These are phyloP conservation scores for Beauveria bassiana DNA, from an alignment of 2,329 filamentous ascomycete genomes.

Conservation along the genomic window DNA sequence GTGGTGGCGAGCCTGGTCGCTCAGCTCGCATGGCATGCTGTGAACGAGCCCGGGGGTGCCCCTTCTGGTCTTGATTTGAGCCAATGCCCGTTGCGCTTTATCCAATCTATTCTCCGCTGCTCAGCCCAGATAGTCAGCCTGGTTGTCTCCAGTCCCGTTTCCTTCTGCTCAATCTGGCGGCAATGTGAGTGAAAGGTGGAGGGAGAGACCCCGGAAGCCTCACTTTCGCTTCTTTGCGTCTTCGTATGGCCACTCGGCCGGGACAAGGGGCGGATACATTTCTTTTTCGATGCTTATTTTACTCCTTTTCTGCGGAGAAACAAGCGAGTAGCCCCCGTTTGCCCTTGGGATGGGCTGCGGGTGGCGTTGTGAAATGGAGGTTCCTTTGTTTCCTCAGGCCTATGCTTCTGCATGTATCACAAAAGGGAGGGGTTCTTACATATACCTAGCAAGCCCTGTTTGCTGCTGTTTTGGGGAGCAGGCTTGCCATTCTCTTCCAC, in stretches of 20 bases:
- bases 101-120: background rate
- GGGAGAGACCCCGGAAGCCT: background rate
- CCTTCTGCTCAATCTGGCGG: background rate
- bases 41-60: background rate
- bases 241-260: background rate
- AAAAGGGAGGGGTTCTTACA: background rate
- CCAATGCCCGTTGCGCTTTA: background rate
- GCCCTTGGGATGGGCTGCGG: background rate
- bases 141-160: background rate
- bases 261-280: background rate
- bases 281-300: background rate
- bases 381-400: background rate
- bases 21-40: background rate
- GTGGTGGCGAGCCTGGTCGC: background rate
- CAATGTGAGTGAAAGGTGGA: background rate
- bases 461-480: background rate
- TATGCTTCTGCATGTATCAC: background rate
- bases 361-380: background rate
- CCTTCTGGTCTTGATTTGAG: background rate
- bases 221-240: background rate
- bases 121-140: background rate
- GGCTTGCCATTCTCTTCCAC: background rate
- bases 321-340: background rate
- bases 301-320: background rate
- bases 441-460: background rate